phyloP scores from a whole-genome alignment of 805 yeast species.

The Candida ovalis region DNA sequence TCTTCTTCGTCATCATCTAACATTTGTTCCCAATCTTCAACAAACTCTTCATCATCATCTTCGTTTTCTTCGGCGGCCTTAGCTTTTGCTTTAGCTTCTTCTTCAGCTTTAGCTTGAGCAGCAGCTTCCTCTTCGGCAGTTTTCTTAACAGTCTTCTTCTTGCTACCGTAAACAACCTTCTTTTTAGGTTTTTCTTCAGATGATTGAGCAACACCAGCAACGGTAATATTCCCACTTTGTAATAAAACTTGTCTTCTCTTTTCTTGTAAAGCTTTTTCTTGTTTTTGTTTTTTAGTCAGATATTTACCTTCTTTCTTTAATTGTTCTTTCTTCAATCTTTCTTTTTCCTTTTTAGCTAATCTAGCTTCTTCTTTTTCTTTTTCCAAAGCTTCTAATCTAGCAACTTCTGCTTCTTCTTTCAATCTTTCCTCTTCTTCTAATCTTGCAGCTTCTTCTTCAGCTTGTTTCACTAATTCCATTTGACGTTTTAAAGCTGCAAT shows the following conservation, averaged over 20 bases:
- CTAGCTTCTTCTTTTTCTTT: constrained; percentile 57
- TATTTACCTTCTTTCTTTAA: constrained; percentile 95
- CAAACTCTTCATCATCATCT: constrained; percentile 53
- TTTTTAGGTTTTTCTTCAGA: constrained; percentile 42
- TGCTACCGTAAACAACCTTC: constrained; percentile 67
- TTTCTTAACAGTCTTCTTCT: constrained; percentile 51
- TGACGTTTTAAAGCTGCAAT: constrained; percentile 88
- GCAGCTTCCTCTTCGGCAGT: constrained; percentile 28
- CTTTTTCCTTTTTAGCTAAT: constrained; percentile 77
- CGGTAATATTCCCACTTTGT: constrained; percentile 65
- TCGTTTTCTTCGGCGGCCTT: constrained; percentile 16
- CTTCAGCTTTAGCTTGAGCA: constrained; percentile 21
- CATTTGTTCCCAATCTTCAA: constrained; percentile 85
- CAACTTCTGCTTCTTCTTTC: constrained; percentile 48
- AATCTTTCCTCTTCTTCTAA: constrained; percentile 65
- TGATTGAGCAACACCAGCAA: constrained; percentile 61
- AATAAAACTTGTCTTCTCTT: constrained; percentile 85
- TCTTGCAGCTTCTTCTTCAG: constrained; percentile 77
- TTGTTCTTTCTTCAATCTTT: constrained; percentile 81
- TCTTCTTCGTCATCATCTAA: constrained; percentile 48
- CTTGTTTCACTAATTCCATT: constrained; percentile 80
- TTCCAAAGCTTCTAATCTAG: constrained; percentile 55
- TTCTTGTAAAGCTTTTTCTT: constrained; percentile 80
- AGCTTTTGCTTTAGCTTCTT: constrained; percentile 14
- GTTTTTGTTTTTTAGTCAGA: constrained; percentile 91